These are phyloP conservation scores for Gamarada debralockiae DNA, from an alignment of 495 filamentous ascomycete species.

Conservation along the genomic window DNA sequence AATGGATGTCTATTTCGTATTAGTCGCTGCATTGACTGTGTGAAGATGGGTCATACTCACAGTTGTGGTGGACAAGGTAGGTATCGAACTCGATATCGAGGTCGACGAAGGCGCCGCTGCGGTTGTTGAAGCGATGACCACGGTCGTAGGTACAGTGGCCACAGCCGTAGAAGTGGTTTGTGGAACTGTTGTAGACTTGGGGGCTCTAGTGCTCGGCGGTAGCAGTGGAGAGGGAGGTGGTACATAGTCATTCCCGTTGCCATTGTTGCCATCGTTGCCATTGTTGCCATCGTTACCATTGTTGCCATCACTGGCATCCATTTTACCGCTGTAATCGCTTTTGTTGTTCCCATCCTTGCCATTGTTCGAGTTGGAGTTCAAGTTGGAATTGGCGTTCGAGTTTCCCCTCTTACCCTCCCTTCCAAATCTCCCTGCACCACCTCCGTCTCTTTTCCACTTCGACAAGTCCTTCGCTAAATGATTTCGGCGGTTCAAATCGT, in stretches of 20 bases:
- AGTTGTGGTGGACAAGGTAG: background rate
- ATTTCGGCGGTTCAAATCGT: slow-evolving; percentile 5
- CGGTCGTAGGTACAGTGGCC: background rate
- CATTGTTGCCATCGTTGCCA: slow-evolving; percentile 15
- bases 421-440: background rate
- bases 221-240: background rate
- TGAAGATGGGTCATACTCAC: background rate
- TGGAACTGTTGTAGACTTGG: background rate
- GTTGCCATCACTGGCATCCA: slow-evolving; percentile 8
- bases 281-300: slow-evolving; percentile 10
- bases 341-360: slow-evolving; percentile 9
- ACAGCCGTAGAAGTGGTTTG: background rate
- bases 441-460: background rate
- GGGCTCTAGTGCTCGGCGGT: background rate
- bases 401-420: background rate
- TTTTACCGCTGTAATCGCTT: slow-evolving; percentile 8
- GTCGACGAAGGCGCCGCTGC: background rate
- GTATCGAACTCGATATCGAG: background rate
- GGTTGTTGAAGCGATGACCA: background rate
- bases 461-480: background rate
- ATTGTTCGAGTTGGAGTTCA: background rate
- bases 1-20: slow-evolving; percentile 3
- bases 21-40: background rate
- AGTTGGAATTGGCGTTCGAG: background rate
- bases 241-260: slow-evolving; percentile 6